A percentile compares a stretch with the other conserved stretches of the same genome.
Evolutionary conservation across 2,329 filamentous ascomycete species (phyloP).

Genomic region (Fusarium vanettenii): DNA sequence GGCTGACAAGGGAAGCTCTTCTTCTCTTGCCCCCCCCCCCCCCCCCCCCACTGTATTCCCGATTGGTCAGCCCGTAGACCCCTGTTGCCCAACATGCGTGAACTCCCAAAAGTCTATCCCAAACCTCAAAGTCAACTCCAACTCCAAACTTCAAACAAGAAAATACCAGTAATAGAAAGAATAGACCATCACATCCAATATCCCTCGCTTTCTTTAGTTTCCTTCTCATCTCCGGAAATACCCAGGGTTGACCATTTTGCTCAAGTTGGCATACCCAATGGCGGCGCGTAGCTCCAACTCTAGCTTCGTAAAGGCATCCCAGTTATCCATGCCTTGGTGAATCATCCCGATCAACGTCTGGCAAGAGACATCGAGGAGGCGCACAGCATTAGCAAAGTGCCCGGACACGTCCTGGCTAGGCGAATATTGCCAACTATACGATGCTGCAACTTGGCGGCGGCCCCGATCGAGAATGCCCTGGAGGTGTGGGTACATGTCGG

Average conservation of each 20-base stretch:
- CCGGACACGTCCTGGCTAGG: background rate
- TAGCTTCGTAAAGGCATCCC: background rate
- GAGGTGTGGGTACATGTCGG: background rate
- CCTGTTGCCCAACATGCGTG: background rate
- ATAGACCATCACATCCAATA: background rate
- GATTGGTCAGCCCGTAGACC: slow-evolving; percentile 35
- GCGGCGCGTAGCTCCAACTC: background rate
- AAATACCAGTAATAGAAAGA: background rate
- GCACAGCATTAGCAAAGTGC: background rate
- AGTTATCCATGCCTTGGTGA: background rate
- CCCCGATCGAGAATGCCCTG: background rate
- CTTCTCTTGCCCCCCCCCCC: too few relatives aligned
- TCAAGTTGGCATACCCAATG: background rate
- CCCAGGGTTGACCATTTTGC: background rate
- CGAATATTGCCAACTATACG: background rate
- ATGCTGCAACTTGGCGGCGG: background rate
- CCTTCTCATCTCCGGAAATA: background rate
- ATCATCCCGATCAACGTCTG: background rate
- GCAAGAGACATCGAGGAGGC: background rate
- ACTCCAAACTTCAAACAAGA: background rate
- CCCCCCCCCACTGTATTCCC: slow-evolving; percentile 30
- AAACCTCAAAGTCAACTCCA: background rate
- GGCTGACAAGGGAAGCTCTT: slow-evolving; percentile 15
- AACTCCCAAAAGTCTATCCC: slow-evolving; percentile 5
- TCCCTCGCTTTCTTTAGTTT: background rate